Conservation (phyloP, 176 grass and related monocot species). For the Oryza meyeriana region DNA sequence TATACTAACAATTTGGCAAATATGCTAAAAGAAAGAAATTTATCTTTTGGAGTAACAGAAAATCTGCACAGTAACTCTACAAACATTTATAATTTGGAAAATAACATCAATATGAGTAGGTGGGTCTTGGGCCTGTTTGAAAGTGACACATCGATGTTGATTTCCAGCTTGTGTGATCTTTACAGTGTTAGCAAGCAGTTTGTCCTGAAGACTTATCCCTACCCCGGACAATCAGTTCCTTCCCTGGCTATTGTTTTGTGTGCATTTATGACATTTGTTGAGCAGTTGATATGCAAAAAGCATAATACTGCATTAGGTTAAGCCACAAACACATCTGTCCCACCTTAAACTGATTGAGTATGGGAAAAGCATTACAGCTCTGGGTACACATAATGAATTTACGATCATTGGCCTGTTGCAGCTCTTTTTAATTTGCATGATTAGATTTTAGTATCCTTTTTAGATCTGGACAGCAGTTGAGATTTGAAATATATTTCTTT, state of each 20-base stretch:
- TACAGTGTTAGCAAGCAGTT: background rate
- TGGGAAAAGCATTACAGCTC: background rate
- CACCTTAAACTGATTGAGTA: background rate
- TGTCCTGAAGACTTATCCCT: background rate
- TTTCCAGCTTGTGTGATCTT: background rate
- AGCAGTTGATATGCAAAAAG: background rate
- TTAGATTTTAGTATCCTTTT: background rate
- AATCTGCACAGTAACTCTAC: background rate
- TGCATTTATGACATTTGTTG: background rate
- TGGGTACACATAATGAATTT: background rate
- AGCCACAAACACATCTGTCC: background rate
- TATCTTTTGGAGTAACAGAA: background rate
- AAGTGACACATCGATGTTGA: background rate
- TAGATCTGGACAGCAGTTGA: background rate
- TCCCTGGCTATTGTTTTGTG: background rate
- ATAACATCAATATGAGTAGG: background rate
- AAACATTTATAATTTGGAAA: background rate
- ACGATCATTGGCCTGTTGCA: background rate
- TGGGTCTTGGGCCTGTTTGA: background rate
- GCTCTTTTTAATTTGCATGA: background rate
- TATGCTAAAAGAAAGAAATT: background rate
- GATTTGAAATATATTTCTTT: background rate
- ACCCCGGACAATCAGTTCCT: background rate
- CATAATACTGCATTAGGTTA: background rate
- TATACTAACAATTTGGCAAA: background rate